Conservation (phyloP, 257 asterid genomes). For the Scutellaria galericulata region DNA sequence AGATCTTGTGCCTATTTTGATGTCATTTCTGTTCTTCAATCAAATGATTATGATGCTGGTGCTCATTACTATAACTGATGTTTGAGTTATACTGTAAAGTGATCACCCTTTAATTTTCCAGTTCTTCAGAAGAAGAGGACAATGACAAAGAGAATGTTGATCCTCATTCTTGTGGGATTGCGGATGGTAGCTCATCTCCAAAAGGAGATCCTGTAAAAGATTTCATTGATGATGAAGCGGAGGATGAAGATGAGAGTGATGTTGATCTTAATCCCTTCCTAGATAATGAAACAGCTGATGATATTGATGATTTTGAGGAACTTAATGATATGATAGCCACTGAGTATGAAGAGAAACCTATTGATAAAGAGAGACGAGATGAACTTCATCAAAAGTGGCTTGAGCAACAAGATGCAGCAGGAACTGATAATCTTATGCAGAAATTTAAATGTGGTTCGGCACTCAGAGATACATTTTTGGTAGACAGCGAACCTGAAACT, state of each 20-base stretch:
- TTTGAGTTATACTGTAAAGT: conserved; percentile 9
- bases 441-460: conserved; percentile 60
- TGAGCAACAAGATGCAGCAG: conserved; percentile 95
- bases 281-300: conserved; percentile 79
- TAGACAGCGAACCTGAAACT: conserved; percentile 55
- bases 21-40: conserved; percentile 9
- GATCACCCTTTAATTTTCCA: conserved; percentile 41
- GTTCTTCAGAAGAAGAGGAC: conserved; percentile 86
- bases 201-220: conserved; percentile 71
- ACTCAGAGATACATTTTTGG: conserved; percentile 50
- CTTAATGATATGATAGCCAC: conserved; percentile 84
- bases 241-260: conserved; percentile 91
- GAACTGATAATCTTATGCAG: conserved; percentile 87
- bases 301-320: conserved; percentile 72
- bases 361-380: conserved; percentile 71
- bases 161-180: conserved; percentile 46
- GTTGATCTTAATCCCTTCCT: conserved; percentile 54
- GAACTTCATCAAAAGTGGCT: conserved; percentile 98
- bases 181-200: conserved; percentile 45
- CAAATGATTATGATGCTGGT: conserved; percentile 20
- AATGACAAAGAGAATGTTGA: conserved; percentile 68
- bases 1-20: conserved; percentile 13
- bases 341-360: conserved; percentile 60
- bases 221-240: conserved; percentile 96
- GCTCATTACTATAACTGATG: neutral